A percentile compares a stretch with the other conserved stretches of the same genome.
phyloP scores from a whole-genome alignment of 805 yeast species.

The Candida lessepsii region DNA sequence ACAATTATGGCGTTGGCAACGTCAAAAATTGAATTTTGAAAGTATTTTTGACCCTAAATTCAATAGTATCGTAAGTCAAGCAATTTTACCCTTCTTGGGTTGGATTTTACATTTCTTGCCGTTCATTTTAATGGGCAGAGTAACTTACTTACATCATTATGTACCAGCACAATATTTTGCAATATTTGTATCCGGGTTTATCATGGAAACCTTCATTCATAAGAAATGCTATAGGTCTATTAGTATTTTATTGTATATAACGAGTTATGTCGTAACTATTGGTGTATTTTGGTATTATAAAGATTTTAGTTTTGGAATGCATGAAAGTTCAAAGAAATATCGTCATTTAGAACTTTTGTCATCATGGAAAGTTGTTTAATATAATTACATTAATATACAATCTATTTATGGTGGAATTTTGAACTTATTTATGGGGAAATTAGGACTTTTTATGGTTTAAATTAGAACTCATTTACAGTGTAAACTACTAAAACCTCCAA shows the following conservation, averaged over 20 bases:
- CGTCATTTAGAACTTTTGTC: slow-evolving; percentile 30
- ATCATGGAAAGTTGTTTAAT: slow-evolving; percentile 18
- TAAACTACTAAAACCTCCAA: slow-evolving; percentile 78
- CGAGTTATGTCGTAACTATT: slow-evolving; percentile 49
- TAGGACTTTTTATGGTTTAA: too few species aligned
- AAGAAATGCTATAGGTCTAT: slow-evolving; percentile 16
- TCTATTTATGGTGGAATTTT: too few species aligned
- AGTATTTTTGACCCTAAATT: slow-evolving; percentile 25
- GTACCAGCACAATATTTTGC: slow-evolving; percentile 56
- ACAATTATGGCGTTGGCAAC: slow-evolving; percentile 28
- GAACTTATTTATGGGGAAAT: too few species aligned
- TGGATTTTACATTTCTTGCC: slow-evolving; percentile 43
- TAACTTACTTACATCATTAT: slow-evolving; percentile 44
- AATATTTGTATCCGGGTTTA: slow-evolving; percentile 64
- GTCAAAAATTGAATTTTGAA: slow-evolving; percentile 25
- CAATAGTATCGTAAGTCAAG: slow-evolving; percentile 28
- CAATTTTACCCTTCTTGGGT: slow-evolving; percentile 37
- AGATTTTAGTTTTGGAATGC: slow-evolving; percentile 82
- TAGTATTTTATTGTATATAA: slow-evolving; percentile 34
- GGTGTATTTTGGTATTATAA: slow-evolving; percentile 60
- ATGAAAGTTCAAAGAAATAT: slow-evolving; percentile 29
- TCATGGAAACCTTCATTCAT: slow-evolving; percentile 43
- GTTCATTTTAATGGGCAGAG: slow-evolving; percentile 43
- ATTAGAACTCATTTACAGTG: too few species aligned
- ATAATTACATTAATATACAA: background rate